phyloP scores from a whole-genome alignment of 2,329 filamentous ascomycete genomes.

The Graphium sp. region DNA sequence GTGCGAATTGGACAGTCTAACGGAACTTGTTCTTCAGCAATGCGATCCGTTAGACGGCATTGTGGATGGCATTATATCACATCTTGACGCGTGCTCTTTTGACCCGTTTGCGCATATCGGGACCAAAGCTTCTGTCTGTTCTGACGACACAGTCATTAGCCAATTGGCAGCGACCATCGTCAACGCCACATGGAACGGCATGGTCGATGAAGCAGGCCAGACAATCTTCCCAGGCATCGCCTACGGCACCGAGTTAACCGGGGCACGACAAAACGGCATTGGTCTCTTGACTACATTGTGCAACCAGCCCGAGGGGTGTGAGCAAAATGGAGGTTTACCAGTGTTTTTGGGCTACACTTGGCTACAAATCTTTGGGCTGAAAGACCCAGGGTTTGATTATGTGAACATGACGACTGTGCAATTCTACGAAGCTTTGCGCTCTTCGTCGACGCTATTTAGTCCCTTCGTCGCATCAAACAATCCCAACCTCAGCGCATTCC shows the following conservation, averaged over 20 bases:
- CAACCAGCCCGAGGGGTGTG: no score
- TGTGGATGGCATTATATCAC: slow-evolving; percentile 25
- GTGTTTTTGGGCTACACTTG: no score
- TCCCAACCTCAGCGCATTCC: slow-evolving; percentile 13
- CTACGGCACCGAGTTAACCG: slow-evolving; percentile 13
- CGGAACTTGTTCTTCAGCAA: slow-evolving; percentile 21
- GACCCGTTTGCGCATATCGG: slow-evolving; percentile 9
- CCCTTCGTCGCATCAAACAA: slow-evolving; percentile 12
- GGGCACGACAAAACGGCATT: background rate
- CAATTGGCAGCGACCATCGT: slow-evolving; percentile 16
- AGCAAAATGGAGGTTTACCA: no score
- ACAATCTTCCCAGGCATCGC: slow-evolving; percentile 17
- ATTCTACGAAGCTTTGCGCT: slow-evolving; percentile 4
- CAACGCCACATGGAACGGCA: slow-evolving; percentile 12
- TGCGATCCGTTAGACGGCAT: slow-evolving; percentile 32
- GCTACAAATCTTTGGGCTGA: slow-evolving; percentile 11
- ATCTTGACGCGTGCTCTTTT: slow-evolving; percentile 21
- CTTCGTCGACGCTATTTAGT: slow-evolving; percentile 8
- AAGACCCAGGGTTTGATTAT: slow-evolving; percentile 12
- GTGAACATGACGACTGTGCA: slow-evolving; percentile 4
- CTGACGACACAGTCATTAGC: slow-evolving; percentile 14
- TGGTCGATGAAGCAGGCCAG: slow-evolving; percentile 8
- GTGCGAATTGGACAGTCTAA: slow-evolving; percentile 21
- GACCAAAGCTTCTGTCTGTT: slow-evolving; percentile 17
- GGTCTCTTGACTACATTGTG: no score